Evolutionary conservation across 441 rosid species (phyloP).

Genomic region (Erodium texanum): DNA sequence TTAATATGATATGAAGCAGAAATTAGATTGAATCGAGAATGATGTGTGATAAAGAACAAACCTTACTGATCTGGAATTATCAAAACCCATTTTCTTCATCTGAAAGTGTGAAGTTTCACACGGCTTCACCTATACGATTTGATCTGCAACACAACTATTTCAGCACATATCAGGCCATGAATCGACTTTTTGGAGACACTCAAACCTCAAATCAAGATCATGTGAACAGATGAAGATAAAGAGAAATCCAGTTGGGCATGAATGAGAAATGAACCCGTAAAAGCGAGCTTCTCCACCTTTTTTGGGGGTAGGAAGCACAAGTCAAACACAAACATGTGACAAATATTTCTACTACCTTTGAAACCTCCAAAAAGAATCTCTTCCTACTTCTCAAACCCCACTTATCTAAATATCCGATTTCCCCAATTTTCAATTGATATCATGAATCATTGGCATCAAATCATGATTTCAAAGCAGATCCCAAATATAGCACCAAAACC

Average conservation of each 20-base stretch:
- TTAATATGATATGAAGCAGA: background rate
- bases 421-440: background rate
- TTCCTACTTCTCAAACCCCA: background rate
- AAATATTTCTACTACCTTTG: background rate
- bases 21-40: background rate
- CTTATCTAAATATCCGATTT: background rate
- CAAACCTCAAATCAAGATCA: background rate
- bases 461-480: background rate
- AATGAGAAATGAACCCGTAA: background rate
- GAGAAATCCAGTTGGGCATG: background rate
- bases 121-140: conserved; percentile 9
- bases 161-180: too few species aligned
- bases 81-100: conserved; percentile 34
- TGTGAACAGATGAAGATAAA: background rate
- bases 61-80: conserved; percentile 68
- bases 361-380: background rate
- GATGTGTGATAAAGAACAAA: conserved; percentile 18
- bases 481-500: background rate
- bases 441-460: conserved; percentile 2
- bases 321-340: conserved; percentile 2
- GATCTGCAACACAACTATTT: conserved; percentile 15
- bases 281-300: too few species aligned
- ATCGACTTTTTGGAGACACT: too few species aligned
- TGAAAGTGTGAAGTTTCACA: too few species aligned
- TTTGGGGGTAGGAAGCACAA: background rate